These are phyloP conservation scores for Thalia dealbata DNA, from an alignment of 176 grass and related monocot species.

Conservation along the genomic window DNA sequence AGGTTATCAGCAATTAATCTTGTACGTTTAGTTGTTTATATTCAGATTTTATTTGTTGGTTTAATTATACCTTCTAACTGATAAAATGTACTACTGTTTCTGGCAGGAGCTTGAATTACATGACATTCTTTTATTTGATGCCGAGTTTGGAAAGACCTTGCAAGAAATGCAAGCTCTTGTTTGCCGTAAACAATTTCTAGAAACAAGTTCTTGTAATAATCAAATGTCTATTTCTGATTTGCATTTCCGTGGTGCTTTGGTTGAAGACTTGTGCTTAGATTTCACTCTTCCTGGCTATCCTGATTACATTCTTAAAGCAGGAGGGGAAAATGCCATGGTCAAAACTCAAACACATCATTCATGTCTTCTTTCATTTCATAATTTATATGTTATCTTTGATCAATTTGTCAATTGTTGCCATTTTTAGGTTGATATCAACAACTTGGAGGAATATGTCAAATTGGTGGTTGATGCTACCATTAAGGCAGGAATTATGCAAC, in stretches of 20 bases:
- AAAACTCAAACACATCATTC: slow-evolving; percentile 19
- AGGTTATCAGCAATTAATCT: slow-evolving; percentile 12
- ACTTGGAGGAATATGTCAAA: slow-evolving; percentile 70
- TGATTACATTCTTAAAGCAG: slow-evolving; percentile 69
- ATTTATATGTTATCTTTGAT: slow-evolving; percentile 5
- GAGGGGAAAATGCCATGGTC: slow-evolving; percentile 42
- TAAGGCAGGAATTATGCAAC: slow-evolving; percentile 55
- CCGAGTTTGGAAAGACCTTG: slow-evolving; percentile 62
- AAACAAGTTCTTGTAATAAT: slow-evolving; percentile 28
- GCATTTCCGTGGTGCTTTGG: slow-evolving; percentile 40
- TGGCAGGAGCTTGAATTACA: slow-evolving; percentile 72
- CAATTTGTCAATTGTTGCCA: slow-evolving; percentile 1
- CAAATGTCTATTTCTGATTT: slow-evolving; percentile 37
- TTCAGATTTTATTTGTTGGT: background rate
- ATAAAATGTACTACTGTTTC: slow-evolving; percentile 7
- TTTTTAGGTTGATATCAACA: slow-evolving; percentile 63
- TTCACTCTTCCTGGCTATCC: slow-evolving; percentile 89
- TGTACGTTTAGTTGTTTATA: background rate
- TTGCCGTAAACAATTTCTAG: slow-evolving; percentile 36
- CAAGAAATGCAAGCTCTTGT: slow-evolving; percentile 80
- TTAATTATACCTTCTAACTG: background rate
- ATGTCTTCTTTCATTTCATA: background rate
- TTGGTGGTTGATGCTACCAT: slow-evolving; percentile 73
- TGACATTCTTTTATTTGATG: slow-evolving; percentile 72
- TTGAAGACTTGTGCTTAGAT: slow-evolving; percentile 70